Percentiles rank a stretch among this genome's conserved stretches.
phyloP scores from a whole-genome alignment of 1,139 yeast species.

The Scheffersomyces insectosa region DNA sequence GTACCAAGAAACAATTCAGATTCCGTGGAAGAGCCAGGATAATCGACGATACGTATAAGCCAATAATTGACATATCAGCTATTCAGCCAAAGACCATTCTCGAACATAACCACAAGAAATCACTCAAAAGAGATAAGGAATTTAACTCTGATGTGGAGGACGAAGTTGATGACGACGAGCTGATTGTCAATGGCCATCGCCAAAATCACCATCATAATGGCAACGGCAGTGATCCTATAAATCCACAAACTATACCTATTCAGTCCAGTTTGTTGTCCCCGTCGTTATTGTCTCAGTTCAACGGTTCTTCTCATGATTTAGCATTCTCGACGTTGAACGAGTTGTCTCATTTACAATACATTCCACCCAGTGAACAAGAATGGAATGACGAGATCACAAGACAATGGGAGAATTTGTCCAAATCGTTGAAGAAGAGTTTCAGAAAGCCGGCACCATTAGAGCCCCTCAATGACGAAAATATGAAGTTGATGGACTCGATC shows the following conservation, averaged over 20 bases:
- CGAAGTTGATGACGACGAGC: conserved; percentile 5
- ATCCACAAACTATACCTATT: conserved; percentile 11
- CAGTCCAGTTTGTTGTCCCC: conserved; percentile 31
- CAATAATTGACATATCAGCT: conserved; percentile 33
- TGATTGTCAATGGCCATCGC: background rate
- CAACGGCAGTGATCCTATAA: background rate
- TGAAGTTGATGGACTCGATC: conserved; percentile 64
- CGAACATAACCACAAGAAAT: conserved; percentile 8
- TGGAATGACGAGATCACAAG: conserved; percentile 65
- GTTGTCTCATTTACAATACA: conserved; percentile 22
- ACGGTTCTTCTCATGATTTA: conserved; percentile 16
- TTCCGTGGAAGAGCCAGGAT: conserved; percentile 65
- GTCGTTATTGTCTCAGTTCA: conserved; percentile 11
- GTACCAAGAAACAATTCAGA: conserved; percentile 66
- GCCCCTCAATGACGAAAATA: conserved; percentile 55
- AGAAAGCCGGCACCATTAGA: conserved; percentile 73
- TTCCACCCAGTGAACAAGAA: conserved; percentile 59
- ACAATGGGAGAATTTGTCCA: conserved; percentile 63
- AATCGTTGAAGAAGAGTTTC: conserved; percentile 61
- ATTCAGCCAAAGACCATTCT: conserved; percentile 22
- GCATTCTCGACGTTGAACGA: conserved; percentile 34
- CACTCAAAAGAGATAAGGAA: background rate
- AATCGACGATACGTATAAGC: conserved; percentile 35
- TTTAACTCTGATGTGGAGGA: conserved; percentile 10
- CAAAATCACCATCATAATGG: background rate